Conservation (phyloP, 306 rosid genomes). For the Lupinus albus region DNA sequence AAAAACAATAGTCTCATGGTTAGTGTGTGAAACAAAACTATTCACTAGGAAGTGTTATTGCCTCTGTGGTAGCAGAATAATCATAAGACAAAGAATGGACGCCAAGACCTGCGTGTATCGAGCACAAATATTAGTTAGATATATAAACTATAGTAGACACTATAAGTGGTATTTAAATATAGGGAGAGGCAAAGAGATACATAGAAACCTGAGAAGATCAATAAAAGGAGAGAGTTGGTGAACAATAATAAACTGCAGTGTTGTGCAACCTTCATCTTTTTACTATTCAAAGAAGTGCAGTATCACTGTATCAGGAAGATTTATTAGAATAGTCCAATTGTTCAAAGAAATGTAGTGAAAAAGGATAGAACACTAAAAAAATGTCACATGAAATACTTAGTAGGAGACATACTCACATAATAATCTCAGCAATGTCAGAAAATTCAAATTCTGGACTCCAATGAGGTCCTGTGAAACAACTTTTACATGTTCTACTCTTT, state of each 20-base stretch:
- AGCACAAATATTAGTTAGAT: slow-evolving; percentile 13
- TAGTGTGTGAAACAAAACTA: background rate
- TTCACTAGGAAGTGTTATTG: slow-evolving; percentile 38
- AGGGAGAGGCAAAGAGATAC: slow-evolving; percentile 16
- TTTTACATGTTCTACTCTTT: too few relatives aligned
- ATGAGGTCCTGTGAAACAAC: slow-evolving; percentile 44
- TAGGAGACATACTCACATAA: slow-evolving; percentile 24
- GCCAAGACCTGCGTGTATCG: slow-evolving; percentile 51
- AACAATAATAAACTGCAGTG: slow-evolving; percentile 39
- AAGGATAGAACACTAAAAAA: background rate
- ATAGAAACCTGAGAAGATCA: slow-evolving; percentile 57
- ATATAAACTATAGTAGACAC: background rate
- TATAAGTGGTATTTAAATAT: slow-evolving; percentile 15
- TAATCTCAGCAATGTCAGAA: slow-evolving; percentile 22
- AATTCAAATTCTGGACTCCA: slow-evolving; percentile 30
- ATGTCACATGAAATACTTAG: slow-evolving; percentile 4
- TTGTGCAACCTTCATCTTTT: slow-evolving; percentile 53
- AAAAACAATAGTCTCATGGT: slow-evolving; percentile 1
- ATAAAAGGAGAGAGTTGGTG: slow-evolving; percentile 41
- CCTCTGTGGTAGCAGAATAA: slow-evolving; percentile 67
- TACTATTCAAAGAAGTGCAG: slow-evolving; percentile 9
- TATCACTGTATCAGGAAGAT: background rate
- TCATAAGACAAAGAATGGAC: slow-evolving; percentile 57
- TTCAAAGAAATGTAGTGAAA: slow-evolving; percentile 29
- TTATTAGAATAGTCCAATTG: background rate